Conservation (phyloP, 306 rosid species). For the Herpetospermum pedunculosum region DNA sequence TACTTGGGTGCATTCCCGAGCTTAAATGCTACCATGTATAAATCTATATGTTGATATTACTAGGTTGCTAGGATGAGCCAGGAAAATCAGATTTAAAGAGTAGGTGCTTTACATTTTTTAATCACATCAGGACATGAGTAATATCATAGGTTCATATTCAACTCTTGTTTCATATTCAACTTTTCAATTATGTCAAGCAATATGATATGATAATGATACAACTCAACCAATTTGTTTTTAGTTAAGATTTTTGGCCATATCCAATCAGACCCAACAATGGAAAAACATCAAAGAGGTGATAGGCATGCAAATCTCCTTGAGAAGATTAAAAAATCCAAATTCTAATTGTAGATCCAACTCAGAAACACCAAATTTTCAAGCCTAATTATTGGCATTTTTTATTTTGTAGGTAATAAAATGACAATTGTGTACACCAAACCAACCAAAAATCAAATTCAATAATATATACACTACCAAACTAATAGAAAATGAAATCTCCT, state of each 20-base stretch:
- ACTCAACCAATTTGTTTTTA: background rate
- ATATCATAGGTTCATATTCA: no score
- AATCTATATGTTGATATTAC: slow-evolving; percentile 86
- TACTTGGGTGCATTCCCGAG: slow-evolving; percentile 97
- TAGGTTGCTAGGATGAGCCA: slow-evolving; percentile 39
- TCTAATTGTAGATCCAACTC: background rate
- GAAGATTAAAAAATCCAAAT: background rate
- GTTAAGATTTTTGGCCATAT: background rate
- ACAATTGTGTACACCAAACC: no score
- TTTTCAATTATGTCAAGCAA: no score
- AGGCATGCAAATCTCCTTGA: background rate
- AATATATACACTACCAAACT: no score
- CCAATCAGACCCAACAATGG: background rate
- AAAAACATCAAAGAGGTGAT: background rate
- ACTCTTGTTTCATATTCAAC: no score
- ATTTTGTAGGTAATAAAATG: no score
- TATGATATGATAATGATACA: no score
- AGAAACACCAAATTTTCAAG: background rate
- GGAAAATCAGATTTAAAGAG: background rate
- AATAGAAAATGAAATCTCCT: no score
- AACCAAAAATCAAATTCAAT: no score
- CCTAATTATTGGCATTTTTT: no score
- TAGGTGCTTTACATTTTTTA: background rate
- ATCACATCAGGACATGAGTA: background rate
- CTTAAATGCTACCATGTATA: slow-evolving; percentile 85